phyloP scores from a whole-genome alignment of 208 protist species.

The Wallacemonas sp. region DNA sequence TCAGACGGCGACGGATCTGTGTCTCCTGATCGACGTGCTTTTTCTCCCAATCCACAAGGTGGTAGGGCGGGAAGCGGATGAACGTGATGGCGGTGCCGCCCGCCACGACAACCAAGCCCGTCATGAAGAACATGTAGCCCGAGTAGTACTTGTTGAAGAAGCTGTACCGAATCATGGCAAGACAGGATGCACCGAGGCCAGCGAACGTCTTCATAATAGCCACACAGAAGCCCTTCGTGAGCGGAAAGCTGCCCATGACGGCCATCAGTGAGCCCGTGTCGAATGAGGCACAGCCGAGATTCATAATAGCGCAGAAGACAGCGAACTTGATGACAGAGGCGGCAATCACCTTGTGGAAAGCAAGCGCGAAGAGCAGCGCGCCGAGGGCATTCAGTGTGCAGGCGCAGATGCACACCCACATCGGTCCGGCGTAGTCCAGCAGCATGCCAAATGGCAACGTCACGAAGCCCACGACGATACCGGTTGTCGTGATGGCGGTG shows the following conservation, averaged over 20 bases:
- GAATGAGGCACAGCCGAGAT: constrained; percentile 54
- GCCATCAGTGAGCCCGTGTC: constrained; percentile 72
- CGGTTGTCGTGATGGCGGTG: constrained; percentile 60
- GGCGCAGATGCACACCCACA: constrained; percentile 32
- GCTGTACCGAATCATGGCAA: constrained; percentile 48
- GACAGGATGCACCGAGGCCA: constrained; percentile 46
- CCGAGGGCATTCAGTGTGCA: constrained; percentile 33
- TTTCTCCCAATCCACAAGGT: constrained; percentile 35
- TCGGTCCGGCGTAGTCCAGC: constrained; percentile 60
- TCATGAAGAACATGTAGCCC: constrained; percentile 64
- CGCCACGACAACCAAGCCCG: constrained; percentile 22
- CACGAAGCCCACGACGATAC: constrained; percentile 41
- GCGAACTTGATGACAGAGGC: constrained; percentile 30
- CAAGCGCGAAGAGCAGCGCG: constrained; percentile 46
- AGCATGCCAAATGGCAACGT: constrained; percentile 53
- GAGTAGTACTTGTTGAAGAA: constrained; percentile 42
- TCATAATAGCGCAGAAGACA: constrained; percentile 58
- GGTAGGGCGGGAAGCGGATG: constrained; percentile 52
- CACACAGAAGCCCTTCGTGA: constrained; percentile 44
- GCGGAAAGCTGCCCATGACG: constrained; percentile 53
- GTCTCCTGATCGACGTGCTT: constrained; percentile 25
- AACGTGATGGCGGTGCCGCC: constrained; percentile 28
- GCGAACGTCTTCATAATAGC: constrained; percentile 54
- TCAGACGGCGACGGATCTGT: constrained; percentile 43
- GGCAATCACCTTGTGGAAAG: constrained; percentile 49